phyloP scores from a whole-genome alignment of 805 yeast genomes.

The Wickerhamomyces bisporus region DNA sequence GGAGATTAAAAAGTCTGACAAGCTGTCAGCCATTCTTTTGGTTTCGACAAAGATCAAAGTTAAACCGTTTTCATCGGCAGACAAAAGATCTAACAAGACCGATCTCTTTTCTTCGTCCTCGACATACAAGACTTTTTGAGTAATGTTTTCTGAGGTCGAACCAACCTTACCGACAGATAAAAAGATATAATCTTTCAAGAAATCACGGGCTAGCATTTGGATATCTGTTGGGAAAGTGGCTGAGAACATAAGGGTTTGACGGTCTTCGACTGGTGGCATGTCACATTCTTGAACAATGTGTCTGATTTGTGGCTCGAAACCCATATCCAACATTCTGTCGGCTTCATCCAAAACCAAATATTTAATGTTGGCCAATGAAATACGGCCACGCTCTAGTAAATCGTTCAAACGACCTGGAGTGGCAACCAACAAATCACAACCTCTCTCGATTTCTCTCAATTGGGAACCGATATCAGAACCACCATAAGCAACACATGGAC shows the following conservation, averaged over 20 bases:
- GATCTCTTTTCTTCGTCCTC: slow-evolving; percentile 92
- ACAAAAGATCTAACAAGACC: slow-evolving; percentile 80
- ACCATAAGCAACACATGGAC: slow-evolving; percentile 95
- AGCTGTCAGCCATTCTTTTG: slow-evolving; percentile 95
- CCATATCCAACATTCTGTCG: slow-evolving; percentile 99
- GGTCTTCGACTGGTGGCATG: slow-evolving; percentile 86
- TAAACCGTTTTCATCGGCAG: slow-evolving; percentile 76
- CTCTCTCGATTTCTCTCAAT: slow-evolving; percentile 81
- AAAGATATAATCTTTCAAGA: slow-evolving; percentile 92
- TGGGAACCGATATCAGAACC: slow-evolving; percentile 93
- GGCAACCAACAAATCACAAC: slow-evolving; percentile 95
- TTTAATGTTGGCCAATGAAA: slow-evolving; percentile 84
- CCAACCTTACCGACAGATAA: slow-evolving; percentile 98
- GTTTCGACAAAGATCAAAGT: slow-evolving; percentile 96
- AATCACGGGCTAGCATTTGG: slow-evolving; percentile 95
- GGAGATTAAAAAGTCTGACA: slow-evolving; percentile 85
- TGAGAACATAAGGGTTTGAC: slow-evolving; percentile 98
- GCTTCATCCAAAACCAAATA: slow-evolving; percentile 97
- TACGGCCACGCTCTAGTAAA: slow-evolving; percentile 89
- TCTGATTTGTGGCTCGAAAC: slow-evolving; percentile 99
- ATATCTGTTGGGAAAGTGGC: slow-evolving; percentile 99
- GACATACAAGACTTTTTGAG: slow-evolving; percentile 88
- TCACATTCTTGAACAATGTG: slow-evolving; percentile 96
- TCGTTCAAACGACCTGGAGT: slow-evolving; percentile 99
- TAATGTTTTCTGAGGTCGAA: slow-evolving; percentile 96